Percentiles rank a stretch among this genome's conserved stretches.
Evolutionary conservation across 2,329 filamentous ascomycete species (phyloP).

Genomic region (Paraphaeosphaeria minitans): DNA sequence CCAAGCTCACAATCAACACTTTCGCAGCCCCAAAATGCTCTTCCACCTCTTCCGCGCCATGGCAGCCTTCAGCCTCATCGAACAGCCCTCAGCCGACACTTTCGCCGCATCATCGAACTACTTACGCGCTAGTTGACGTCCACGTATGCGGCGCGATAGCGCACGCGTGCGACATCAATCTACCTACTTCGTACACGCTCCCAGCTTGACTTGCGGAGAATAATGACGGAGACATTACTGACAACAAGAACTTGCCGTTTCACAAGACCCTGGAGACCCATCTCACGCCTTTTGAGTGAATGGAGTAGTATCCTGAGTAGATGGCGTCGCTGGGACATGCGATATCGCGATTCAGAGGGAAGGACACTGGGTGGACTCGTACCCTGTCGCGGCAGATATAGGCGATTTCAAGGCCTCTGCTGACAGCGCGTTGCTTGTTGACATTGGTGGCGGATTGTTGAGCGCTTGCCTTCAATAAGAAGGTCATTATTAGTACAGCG

Average conservation of each 20-base stretch:
- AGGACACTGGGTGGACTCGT: constrained; percentile 27
- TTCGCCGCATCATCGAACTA: constrained; percentile 39
- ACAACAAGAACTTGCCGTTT: constrained; percentile 34
- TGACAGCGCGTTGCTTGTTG: constrained; percentile 32
- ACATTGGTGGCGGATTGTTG: constrained; percentile 43
- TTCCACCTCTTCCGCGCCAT: constrained; percentile 42
- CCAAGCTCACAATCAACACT: constrained; percentile 26
- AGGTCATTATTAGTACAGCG: constrained; percentile 13
- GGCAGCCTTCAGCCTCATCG: constrained; percentile 37
- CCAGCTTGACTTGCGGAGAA: constrained; percentile 39
- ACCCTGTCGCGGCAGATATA: constrained; percentile 24
- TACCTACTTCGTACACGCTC: constrained; percentile 28
- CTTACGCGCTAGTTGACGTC: constrained; percentile 31
- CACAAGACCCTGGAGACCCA: constrained; percentile 33
- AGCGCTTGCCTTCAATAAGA: constrained; percentile 26
- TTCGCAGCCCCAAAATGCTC: constrained; percentile 32
- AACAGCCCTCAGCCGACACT: constrained; percentile 31
- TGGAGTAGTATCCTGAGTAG: constrained; percentile 30
- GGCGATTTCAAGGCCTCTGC: constrained; percentile 18
- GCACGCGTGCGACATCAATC: constrained; percentile 29
- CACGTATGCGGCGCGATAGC: constrained; percentile 33
- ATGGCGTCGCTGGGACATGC: constrained; percentile 35
- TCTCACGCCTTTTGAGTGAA: constrained; percentile 36
- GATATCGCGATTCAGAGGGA: constrained; percentile 37
- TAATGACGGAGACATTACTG: constrained; percentile 30